Base-by-base conservation (phyloP, 805 yeast genomes). In the Wickerhamiella kurtzmanii region DNA sequence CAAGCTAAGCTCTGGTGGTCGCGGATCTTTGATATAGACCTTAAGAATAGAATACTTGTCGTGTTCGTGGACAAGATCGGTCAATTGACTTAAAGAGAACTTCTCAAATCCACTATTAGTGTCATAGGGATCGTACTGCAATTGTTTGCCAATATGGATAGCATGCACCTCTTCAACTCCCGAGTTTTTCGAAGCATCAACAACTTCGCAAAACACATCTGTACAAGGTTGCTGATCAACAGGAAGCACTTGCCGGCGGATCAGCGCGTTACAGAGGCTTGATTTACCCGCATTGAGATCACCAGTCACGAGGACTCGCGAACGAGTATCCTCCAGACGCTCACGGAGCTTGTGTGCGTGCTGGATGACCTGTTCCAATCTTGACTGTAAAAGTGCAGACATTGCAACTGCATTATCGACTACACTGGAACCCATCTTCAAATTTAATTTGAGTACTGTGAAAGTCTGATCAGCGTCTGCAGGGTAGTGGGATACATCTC, bases 211-310 rank as follows among this genome's bases (percentile, higher is more conserved):
- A 58, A 94, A 94, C 0, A 92, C 96, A 51, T 84, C 80, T 0
- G 99, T 92, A 58, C 96, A 87, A 2, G 99, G 99, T 60, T 92
- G 95, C 59, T 92, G 98, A 64, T 92, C 99, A 58, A 83, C 95
- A 0, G 99, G 98, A 43, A 92, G 65, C 2, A 92, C 64, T 44
- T 77, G 75, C 44, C 92, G 73, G 54, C 88, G 71, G 49, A 92
- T 66, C 37, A 92, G 67, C 1, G 96, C 89, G 60, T 92, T 92
- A 64, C 98, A 92, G 57, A 92, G 86, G 1, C 95, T 83, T 1
- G 96, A 86, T 60, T 92, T 92, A 2, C 99, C 99, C 0, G 98
- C 82, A 60, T 92, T 92, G 54, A 92, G 73, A 62, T 92, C 99
- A 44, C 99, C 99, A 2, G 98, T 94, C 36, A 92, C 88, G 51